Evolutionary conservation across 2,329 filamentous ascomycete species (phyloP).

Genomic region (Exophiala sideris): DNA sequence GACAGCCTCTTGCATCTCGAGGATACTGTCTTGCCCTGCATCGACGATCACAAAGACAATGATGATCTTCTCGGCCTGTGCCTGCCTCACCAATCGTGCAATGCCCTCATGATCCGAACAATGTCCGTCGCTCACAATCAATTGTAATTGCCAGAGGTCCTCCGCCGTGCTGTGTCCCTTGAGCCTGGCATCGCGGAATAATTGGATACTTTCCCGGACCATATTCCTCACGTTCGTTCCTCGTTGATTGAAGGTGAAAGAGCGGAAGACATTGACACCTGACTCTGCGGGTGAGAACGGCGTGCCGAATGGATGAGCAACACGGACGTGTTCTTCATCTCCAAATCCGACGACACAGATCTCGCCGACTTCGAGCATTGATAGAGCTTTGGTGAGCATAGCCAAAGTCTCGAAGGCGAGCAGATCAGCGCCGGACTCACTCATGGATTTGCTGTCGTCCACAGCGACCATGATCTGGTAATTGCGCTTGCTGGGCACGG

Average conservation of each 20-base stretch:
- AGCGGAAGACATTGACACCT: constrained; percentile 77
- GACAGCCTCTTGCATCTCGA: constrained; percentile 83
- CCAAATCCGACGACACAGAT: constrained; percentile 92
- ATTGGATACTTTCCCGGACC: constrained; percentile 70
- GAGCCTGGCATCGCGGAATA: constrained; percentile 73
- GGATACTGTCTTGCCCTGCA: constrained; percentile 56
- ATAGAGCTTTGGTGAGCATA: constrained; percentile 79
- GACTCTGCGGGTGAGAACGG: constrained; percentile 73
- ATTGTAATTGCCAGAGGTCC: constrained; percentile 91
- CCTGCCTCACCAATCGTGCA: constrained; percentile 75
- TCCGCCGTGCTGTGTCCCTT: constrained; percentile 49
- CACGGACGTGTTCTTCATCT: constrained; percentile 64
- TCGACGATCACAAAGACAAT: constrained; percentile 98
- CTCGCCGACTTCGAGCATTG: constrained; percentile 91
- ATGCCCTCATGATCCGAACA: constrained; percentile 87
- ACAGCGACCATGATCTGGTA: constrained; percentile 98
- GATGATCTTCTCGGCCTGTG: constrained; percentile 93
- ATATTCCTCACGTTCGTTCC: constrained; percentile 81
- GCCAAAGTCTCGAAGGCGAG: constrained; percentile 93
- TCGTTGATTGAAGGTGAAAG: constrained; percentile 80
- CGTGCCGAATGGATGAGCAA: constrained; percentile 79
- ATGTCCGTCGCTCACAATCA: constrained; percentile 91
- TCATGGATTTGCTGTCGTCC: constrained; percentile 93
- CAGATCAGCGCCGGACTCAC: constrained; percentile 69
- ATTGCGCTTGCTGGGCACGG: constrained; percentile 83